Evolutionary conservation across 805 yeast genomes (phyloP).

Genomic region (Starmerella bombicola): DNA sequence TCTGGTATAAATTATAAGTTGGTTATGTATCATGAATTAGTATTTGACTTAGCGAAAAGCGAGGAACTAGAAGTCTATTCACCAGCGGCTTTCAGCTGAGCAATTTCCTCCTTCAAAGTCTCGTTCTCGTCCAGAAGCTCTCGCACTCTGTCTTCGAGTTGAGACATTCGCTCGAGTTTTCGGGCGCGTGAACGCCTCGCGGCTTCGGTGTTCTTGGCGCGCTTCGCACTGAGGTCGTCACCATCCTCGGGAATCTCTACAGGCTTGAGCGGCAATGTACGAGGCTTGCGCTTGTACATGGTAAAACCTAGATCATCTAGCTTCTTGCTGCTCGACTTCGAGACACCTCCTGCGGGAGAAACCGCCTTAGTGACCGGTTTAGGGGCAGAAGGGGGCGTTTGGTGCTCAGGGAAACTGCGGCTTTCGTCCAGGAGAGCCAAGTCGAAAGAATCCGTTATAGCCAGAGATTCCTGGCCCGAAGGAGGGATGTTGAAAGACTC

Average conservation of each 20-base stretch:
- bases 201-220: constrained; percentile 92
- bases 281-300: constrained; percentile 64
- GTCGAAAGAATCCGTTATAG: constrained; percentile 1
- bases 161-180: constrained; percentile 81
- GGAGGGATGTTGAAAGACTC: background rate
- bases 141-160: constrained; percentile 71
- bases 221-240: constrained; percentile 39
- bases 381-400: background rate
- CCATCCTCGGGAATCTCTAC: constrained; percentile 38
- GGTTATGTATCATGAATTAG: too few species aligned
- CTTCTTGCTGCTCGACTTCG: constrained; percentile 3
- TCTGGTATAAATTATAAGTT: too few species aligned
- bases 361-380: background rate
- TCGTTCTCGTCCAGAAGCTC: constrained; percentile 47
- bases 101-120: constrained; percentile 50
- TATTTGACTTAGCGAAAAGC: too few species aligned
- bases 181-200: constrained; percentile 92
- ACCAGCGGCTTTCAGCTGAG: constrained; percentile 12
- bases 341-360: constrained; percentile 6
- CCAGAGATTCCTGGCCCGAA: background rate
- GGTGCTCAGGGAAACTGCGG: background rate
- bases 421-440: constrained; percentile 7
- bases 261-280: constrained; percentile 60
- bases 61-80: background rate
- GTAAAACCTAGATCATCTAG: constrained; percentile 63